These are phyloP conservation scores for Sisymbrium irio DNA, from an alignment of 345 rosid genomes.

Conservation along the genomic window DNA sequence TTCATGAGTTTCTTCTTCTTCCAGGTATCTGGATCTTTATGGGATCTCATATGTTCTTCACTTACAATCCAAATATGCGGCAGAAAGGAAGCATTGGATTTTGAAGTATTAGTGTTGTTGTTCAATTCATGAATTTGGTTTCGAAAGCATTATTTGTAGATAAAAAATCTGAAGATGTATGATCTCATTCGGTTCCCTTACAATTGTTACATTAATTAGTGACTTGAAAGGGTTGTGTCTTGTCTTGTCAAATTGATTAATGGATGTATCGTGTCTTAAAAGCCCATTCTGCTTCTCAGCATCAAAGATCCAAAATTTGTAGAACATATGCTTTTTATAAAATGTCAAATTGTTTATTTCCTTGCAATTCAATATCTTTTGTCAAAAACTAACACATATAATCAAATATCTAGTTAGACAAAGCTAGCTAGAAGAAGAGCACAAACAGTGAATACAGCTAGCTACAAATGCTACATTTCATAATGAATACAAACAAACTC, in stretches of 20 bases:
- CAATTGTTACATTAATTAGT: slow-evolving; percentile 32
- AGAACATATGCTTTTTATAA: not conserved
- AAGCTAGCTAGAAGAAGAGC: slow-evolving; percentile 23
- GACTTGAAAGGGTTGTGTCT: slow-evolving; percentile 27
- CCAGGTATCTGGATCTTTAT: slow-evolving; percentile 5
- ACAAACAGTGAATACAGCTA: slow-evolving; percentile 15
- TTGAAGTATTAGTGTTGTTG: not conserved
- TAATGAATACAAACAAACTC: slow-evolving; percentile 17
- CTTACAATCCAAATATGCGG: slow-evolving; percentile 13
- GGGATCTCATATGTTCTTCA: slow-evolving; percentile 20
- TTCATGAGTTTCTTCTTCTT: slow-evolving; percentile 3
- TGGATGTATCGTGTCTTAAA: not conserved
- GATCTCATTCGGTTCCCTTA: slow-evolving; percentile 30
- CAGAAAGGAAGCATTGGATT: slow-evolving; percentile 24
- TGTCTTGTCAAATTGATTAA: slow-evolving; percentile 14
- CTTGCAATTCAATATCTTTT: not conserved
- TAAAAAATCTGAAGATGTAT: slow-evolving; percentile 35
- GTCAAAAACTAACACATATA: slow-evolving; percentile 14
- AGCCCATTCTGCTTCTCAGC: not conserved
- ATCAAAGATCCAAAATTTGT: slow-evolving; percentile 11
- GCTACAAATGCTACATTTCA: slow-evolving; percentile 22
- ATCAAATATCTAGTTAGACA: slow-evolving; percentile 28
- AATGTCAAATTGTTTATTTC: slow-evolving; percentile 15
- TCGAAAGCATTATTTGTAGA: slow-evolving; percentile 51
- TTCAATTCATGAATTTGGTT: slow-evolving; percentile 19